Evolutionary conservation across 306 rosid genomes (phyloP).

Genomic region (Cucurbita moschata): DNA sequence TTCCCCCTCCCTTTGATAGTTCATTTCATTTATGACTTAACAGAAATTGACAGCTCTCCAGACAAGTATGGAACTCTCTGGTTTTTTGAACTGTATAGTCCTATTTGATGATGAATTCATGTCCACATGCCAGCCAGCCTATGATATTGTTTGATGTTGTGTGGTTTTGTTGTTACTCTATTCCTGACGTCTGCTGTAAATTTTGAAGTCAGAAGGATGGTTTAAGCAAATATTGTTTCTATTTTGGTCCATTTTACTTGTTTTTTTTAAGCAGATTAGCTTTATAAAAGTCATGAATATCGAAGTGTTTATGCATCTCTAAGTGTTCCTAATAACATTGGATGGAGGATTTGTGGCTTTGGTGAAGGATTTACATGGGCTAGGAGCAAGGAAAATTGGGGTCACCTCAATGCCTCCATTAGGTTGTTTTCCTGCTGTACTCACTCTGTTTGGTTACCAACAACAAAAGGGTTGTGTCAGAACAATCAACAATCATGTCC

Average conservation of each 20-base stretch:
- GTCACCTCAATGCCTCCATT: constrained; percentile 90
- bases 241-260: not conserved
- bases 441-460: constrained; percentile 46
- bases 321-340: not conserved
- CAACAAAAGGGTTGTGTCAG: constrained; percentile 54
- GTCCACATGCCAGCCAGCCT: not conserved
- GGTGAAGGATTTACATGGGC: constrained; percentile 48
- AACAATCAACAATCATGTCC: constrained; percentile 56
- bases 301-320: not conserved
- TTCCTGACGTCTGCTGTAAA: too few species aligned
- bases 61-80: not conserved
- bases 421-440: constrained; percentile 80
- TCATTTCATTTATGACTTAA: not conserved
- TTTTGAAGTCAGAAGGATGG: not conserved
- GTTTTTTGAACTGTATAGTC: not conserved
- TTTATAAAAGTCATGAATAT: not conserved
- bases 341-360: not conserved
- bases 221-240: not conserved
- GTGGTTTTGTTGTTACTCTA: too few species aligned
- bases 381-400: constrained; percentile 82
- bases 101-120: not conserved
- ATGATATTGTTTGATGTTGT: not conserved
- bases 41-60: not conserved
- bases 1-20: not conserved
- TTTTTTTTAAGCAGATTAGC: not conserved